A percentile compares a stretch with the other conserved stretches of the same genome.
These are phyloP conservation scores for Mycocentrospora acerina DNA, from an alignment of 2,329 filamentous ascomycete species.

Conservation along the genomic window DNA sequence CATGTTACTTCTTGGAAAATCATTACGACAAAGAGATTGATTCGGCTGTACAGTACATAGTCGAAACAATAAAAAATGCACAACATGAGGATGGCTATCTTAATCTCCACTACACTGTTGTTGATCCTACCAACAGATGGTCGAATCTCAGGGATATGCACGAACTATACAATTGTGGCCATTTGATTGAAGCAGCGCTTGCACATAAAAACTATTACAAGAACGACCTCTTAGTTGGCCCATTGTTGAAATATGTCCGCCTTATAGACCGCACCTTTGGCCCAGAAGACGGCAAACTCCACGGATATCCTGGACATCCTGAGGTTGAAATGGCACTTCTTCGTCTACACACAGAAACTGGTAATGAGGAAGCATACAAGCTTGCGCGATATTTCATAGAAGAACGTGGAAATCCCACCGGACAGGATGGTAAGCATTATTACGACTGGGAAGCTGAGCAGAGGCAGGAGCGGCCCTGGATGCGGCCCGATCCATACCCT, in stretches of 20 bases:
- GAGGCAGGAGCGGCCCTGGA: conserved; percentile 53
- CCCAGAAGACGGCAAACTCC: conserved; percentile 50
- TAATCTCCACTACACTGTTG: conserved; percentile 64
- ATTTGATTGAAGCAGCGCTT: conserved; percentile 55
- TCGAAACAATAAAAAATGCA: conserved; percentile 58
- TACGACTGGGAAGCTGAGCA: conserved; percentile 57
- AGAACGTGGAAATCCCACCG: conserved; percentile 58
- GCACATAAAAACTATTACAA: conserved; percentile 49
- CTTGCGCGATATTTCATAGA: conserved; percentile 60
- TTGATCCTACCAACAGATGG: conserved; percentile 58
- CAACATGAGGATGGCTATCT: conserved; percentile 64
- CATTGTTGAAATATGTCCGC: conserved; percentile 57
- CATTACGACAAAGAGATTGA: conserved; percentile 51
- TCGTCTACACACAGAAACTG: conserved; percentile 47
- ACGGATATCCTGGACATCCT: conserved; percentile 63
- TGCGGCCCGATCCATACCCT: conserved; percentile 52
- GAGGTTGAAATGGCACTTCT: conserved; percentile 56
- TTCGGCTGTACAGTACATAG: conserved; percentile 57
- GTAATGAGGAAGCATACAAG: conserved; percentile 42
- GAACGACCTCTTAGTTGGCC: conserved; percentile 54
- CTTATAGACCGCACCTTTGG: conserved; percentile 57
- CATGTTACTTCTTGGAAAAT: conserved; percentile 57
- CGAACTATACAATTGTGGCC: conserved; percentile 62
- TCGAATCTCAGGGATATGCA: conserved; percentile 63
- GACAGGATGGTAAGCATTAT: conserved; percentile 54